Evolutionary conservation across 495 filamentous ascomycete genomes (phyloP), one percentile per base, ranked within the genome.

Genomic region (Xylaria palmicola): DNA sequence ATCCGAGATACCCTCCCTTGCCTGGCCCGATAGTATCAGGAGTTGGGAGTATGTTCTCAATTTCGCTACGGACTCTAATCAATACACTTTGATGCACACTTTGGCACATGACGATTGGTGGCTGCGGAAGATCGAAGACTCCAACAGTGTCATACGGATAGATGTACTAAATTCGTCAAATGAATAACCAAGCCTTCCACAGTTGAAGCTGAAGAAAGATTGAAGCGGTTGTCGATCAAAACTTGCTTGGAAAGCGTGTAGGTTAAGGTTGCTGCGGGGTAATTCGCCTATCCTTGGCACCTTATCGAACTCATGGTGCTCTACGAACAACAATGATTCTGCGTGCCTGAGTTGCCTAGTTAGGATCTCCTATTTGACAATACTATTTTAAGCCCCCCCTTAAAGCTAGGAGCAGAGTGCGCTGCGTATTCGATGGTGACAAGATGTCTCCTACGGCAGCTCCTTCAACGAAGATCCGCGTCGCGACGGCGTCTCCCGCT

Each of bases 401-500:
- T n/a, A n/a, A n/a, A n/a, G n/a, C n/a, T n/a, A n/a, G n/a, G n/a
- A n/a, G n/a, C n/a, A n/a, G n/a, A n/a, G n/a, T n/a, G n/a, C n/a
- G n/a, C n/a, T n/a, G n/a, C n/a, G n/a, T n/a, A n/a, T n/a, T n/a
- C n/a, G n/a, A n/a, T n/a, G n/a, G n/a, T n/a, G n/a, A n/a, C n/a
- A n/a, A n/a, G n/a, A 63, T 59, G 44, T 13, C 29, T 4, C 41
- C 19, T n/a, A 59, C 55, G 34, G 27, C 60, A 40, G 34, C 60
- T 10, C 20, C 59, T 22, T 54, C 59, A 40, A 53, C 63, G 3
- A 70, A 56, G 41, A 77, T 97, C 64, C 90, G 84, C 13, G 80
- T 96, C 43, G 92, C 86, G 6, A 88, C 92, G 36, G 84, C 89
- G 10, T 93, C 94, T 69, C 84, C 87, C n/a, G 81, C 80, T 68